Base-by-base conservation (phyloP, 108 stramenopile species). In the Hondaea fermentalgiana region DNA sequence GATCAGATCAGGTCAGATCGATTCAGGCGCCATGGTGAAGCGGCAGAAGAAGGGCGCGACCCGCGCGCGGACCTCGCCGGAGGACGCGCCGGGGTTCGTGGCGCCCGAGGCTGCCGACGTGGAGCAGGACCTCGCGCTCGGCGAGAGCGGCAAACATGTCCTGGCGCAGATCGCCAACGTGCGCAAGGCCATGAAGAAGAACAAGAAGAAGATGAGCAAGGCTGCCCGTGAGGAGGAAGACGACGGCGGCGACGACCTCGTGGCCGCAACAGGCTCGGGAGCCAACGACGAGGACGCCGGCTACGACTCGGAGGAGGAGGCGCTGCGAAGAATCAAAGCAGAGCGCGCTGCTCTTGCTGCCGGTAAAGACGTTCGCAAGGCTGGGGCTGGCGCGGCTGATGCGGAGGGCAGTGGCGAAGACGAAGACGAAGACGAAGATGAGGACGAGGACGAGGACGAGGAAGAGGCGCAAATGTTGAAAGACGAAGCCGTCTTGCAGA, bases 401-500 rank as follows among this genome's bases (percentile, higher is more conserved):
- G 71, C 72, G 49, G 72, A 72, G 23, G 72, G 72, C 72, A 72
- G 72, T 49, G 72, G 19, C 5, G 69, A 76, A n/a, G 72, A 89
- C 49, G 89, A 76, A 14, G 53, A 59, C 42, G 90, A 71, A 25
- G 89, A 88, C 2, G 89, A 90, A 0, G 87, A 90, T 2, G 60
- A 87, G 55, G 59, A 87, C 35, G 35, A 35, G 29, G 29, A 45
- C 87, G 89, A 88, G 45, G 89, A 90, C 28, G 87, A 90, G 87
- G 60, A 87, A n/a, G 59, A 87, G 55, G 28, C 28, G 28, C 23
- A 87, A 16, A 5, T 42, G 49, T 16, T 14, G 17, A 12, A 25
- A 8, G 51, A 91, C 87, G 90, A 91, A 57, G 91, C 90, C 28
- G 87, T 91, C 28, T 53, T 90, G 25, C 91, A 93, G 58, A 60